Evolutionary conservation across 768 basidiomycete genomes (phyloP), one percentile per base, ranked within the genome.

Genomic region (Holtermanniella nyarrowii): DNA sequence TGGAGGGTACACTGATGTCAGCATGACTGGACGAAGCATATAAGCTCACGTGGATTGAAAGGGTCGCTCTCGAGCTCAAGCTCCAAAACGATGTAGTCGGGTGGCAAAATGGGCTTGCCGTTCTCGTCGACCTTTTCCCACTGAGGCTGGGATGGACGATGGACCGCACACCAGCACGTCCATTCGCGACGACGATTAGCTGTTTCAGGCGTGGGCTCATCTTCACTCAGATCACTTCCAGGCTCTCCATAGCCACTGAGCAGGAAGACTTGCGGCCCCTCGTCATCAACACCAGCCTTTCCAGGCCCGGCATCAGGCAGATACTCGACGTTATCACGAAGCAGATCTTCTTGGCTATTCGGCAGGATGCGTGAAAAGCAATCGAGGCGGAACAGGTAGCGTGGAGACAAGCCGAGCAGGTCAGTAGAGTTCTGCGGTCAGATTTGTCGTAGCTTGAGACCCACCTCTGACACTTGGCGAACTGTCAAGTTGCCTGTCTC

Each of bases 401-500:
- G 72, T 0, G 85, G 84, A 0, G 83, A 79, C 3, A 87, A 75
- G 0, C 86, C 85, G 11, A 89, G 75, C n/a, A 88, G 66, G 56
- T 84, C 79, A 2, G 79, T 78, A 0, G 82, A 77, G 58, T 89
- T 88, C 84, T 88, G 56, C 21, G 26, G 18, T 42, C 39, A 52
- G 50, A 21, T 45, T 24, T 1, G 21, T 3, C 23, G 5, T 10
- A 48, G 24, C 23, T 16, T 5, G 2, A 24, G 21, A 57, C 73
- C 49, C 64, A 84, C 85, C 76, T 87, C 86, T 24, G 86, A 88
- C 0, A 85, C 84, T 62, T 88, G 86, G 12, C 81, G 77, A 31
- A 88, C 84, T 5, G 77, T 58, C 12, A 87, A 70, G 2, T 74
- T 72, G 0, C 75, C 79, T 1, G 68, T 70, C 21, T 82, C 79